Percentiles rank a stretch among this genome's conserved stretches.
These are phyloP conservation scores for Fusarium drepaniforme DNA, from an alignment of 2,329 filamentous ascomycete genomes.

Conservation along the genomic window DNA sequence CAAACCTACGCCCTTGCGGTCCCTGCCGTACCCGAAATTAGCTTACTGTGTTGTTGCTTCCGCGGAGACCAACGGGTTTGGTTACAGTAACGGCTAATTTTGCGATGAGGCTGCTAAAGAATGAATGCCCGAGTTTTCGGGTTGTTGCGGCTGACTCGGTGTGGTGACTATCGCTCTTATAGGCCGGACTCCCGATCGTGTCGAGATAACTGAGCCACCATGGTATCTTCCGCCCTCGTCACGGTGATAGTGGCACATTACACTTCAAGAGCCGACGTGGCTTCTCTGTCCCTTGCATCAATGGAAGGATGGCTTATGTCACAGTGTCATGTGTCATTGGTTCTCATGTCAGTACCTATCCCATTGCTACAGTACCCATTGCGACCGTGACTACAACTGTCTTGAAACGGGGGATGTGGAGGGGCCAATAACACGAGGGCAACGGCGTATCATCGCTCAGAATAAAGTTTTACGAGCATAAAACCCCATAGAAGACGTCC, in stretches of 20 bases:
- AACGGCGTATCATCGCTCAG: neutral
- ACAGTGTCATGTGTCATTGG: neutral
- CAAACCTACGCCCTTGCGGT: neutral
- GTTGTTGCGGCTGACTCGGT: neutral
- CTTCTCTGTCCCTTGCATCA: neutral
- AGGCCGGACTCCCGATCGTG: neutral
- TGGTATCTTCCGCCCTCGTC: neutral
- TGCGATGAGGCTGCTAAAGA: neutral
- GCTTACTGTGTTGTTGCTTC: neutral
- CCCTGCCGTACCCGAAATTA: neutral
- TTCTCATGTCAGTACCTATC: neutral
- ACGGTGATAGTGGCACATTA: neutral
- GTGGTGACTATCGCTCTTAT: neutral
- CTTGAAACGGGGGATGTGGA: neutral
- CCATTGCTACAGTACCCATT: neutral
- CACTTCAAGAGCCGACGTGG: neutral
- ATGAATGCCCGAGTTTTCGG: neutral
- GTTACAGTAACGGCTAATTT: neutral
- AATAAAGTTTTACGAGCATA: neutral
- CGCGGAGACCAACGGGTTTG: neutral
- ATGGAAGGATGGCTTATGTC: neutral
- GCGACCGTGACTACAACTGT: neutral
- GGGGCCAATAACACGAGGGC: neutral
- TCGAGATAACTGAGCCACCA: neutral
- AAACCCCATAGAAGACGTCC: neutral